Evolutionary conservation across 805 yeast species (phyloP).

Genomic region (Metschnikowia similis): DNA sequence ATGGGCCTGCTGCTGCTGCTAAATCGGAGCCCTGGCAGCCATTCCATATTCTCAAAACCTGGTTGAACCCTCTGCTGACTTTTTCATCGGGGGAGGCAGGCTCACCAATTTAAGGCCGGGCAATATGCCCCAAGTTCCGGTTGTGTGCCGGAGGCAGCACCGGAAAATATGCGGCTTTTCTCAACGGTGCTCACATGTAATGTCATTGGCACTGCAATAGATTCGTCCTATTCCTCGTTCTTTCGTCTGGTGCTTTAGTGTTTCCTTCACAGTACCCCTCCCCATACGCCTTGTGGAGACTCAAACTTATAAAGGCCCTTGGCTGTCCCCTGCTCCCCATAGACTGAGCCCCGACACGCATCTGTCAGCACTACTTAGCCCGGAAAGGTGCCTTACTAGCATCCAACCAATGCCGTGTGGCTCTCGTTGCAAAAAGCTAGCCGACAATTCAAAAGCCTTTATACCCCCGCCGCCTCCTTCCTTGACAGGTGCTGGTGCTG

Average conservation of each 20-base stretch:
- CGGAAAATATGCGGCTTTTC: constrained; percentile 4
- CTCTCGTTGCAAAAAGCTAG: constrained; percentile 1
- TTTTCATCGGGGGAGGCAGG: neutral
- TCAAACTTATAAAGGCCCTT: neutral
- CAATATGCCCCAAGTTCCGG: neutral
- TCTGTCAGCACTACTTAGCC: neutral
- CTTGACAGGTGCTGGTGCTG: constrained; percentile 9
- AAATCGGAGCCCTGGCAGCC: too few relatives aligned
- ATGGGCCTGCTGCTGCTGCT: too few relatives aligned
- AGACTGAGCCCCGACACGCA: neutral
- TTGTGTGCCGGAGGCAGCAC: constrained; percentile 2
- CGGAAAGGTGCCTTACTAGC: neutral
- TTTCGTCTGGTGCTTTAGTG: neutral
- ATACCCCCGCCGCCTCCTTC: constrained; percentile 12
- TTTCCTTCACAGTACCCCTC: neutral
- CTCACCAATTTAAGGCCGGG: neutral
- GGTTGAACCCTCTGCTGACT: neutral
- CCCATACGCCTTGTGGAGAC: neutral
- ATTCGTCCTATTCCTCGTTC: neutral
- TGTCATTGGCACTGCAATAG: neutral
- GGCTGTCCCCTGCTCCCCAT: neutral
- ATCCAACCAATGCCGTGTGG: constrained; percentile 7
- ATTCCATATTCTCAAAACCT: too few relatives aligned
- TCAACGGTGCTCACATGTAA: constrained; percentile 2
- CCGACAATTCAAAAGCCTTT: constrained; percentile 1